A percentile compares a stretch with the other conserved stretches of the same genome.
Conservation (phyloP, 169 alveolate genomes). For the Amoebophrya sp. region DNA sequence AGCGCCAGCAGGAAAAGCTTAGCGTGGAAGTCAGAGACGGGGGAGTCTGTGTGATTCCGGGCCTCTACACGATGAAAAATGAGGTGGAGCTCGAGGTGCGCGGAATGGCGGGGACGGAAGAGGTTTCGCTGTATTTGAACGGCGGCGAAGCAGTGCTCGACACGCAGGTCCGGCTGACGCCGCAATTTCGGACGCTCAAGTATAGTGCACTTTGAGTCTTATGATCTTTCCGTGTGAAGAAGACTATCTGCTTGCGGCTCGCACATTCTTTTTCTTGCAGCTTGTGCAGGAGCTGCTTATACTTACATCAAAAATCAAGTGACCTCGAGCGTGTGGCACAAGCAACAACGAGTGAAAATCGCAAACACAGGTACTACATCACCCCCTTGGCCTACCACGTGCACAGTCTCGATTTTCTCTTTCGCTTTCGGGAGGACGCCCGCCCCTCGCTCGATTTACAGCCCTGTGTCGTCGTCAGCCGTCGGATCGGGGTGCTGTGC, state of each 20-base stretch:
- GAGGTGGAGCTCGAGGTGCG: not conserved
- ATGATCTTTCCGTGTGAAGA: no score
- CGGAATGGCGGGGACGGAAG: not conserved
- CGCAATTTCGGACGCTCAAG: not conserved
- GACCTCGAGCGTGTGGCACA: no score
- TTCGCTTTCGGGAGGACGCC: not conserved
- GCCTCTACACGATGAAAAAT: conserved; percentile 12
- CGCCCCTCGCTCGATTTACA: not conserved
- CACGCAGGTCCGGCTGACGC: not conserved
- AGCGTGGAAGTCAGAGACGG: not conserved
- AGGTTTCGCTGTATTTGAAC: not conserved
- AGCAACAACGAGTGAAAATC: no score
- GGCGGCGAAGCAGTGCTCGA: conserved; percentile 15
- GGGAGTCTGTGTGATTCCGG: not conserved
- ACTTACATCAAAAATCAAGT: no score
- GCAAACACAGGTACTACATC: not conserved
- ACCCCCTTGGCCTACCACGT: not conserved
- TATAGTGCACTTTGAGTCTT: no score
- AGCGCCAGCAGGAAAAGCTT: not conserved
- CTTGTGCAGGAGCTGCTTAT: no score
- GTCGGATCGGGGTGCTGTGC: not conserved
- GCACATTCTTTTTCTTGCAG: no score
- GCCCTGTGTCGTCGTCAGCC: not conserved
- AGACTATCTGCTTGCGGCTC: no score
- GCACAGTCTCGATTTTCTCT: not conserved